Evolutionary conservation across 768 basidiomycete species (phyloP), one percentile per base, ranked within the genome.

Genomic region (Russula virescens): DNA sequence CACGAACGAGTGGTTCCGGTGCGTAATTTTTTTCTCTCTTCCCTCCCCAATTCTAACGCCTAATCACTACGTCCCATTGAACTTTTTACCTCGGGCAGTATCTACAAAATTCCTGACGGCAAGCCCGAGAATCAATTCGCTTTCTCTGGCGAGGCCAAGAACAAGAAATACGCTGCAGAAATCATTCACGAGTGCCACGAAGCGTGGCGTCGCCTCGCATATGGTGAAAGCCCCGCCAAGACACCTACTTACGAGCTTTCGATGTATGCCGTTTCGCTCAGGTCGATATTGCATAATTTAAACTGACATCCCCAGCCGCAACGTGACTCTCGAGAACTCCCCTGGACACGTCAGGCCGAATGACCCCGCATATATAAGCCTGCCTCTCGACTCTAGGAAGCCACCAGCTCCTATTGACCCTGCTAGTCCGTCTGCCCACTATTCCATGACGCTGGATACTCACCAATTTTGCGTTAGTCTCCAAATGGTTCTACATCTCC

Each of bases 1-100:
- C 25, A 96, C 95, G 57, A 98, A 98, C 72, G 97, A 98, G 76
- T 99, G 97, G 97, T 98, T 99, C 90, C 83, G 92, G 89, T 88
- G 65, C 21, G 74, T 63, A 13, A 19, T 4, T 31, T 31, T 31
- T 31, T 31, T 10, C 8, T 14, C 34, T 45, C 34, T 8, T 18
- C 19, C 16, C 31, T 34, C 40, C 16, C 14, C 38, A 9, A 9
- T 38, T 11, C 38, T 38, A 11, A 38, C 38, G 34, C 5, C 34
- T n/a, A n/a, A n/a, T n/a, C n/a, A n/a, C n/a, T 14, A 21, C 43
- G n/a, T 52, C 26, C 40, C 23, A 19, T 10, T 40, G 9, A 43
- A 2, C 16, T 8, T 6, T 13, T 14, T 9, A 34, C 18, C 18
- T 34, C 40, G 51, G 59, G 5, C 66, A 93, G 91, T 75, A 94